A percentile compares a stretch with the other conserved stretches of the same genome.
phyloP scores from a whole-genome alignment of 2,329 filamentous ascomycete species.

The Pseudocercospora fuligena region DNA sequence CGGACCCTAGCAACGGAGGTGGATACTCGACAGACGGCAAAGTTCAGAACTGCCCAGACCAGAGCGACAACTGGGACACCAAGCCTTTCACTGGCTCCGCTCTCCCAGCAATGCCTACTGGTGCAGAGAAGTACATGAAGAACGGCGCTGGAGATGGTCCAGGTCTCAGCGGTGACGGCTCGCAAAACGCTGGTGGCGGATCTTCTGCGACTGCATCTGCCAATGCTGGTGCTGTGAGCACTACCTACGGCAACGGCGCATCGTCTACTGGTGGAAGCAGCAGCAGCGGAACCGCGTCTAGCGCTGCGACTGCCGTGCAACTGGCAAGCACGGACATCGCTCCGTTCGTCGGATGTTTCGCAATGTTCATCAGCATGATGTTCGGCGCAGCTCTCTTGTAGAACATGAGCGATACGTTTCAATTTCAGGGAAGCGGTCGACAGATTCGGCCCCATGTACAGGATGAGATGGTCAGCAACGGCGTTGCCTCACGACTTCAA shows the following conservation, averaged over 20 bases:
- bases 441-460: not conserved
- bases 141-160: slow-evolving; percentile 61
- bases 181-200: slow-evolving; percentile 57
- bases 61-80: slow-evolving; percentile 62
- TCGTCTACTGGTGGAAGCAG: slow-evolving; percentile 26
- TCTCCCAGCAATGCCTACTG: slow-evolving; percentile 62
- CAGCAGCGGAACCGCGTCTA: slow-evolving; percentile 37
- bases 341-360: slow-evolving; percentile 55
- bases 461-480: not conserved
- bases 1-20: slow-evolving; percentile 59
- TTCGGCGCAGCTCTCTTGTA: slow-evolving; percentile 54
- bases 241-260: slow-evolving; percentile 30
- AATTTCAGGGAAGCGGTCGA: not conserved
- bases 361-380: slow-evolving; percentile 57
- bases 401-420: not conserved
- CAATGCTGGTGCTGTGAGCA: slow-evolving; percentile 53
- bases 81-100: slow-evolving; percentile 45
- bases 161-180: slow-evolving; percentile 55
- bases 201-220: slow-evolving; percentile 55
- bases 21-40: slow-evolving; percentile 60
- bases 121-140: slow-evolving; percentile 60
- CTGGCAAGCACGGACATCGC: slow-evolving; percentile 52
- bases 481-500: not conserved
- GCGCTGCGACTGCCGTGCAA: slow-evolving; percentile 49
- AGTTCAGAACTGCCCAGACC: slow-evolving; percentile 58